Percentiles rank a stretch among this genome's conserved stretches.
phyloP scores from a whole-genome alignment of 2,329 filamentous ascomycete genomes.

The Alternaria longipes region DNA sequence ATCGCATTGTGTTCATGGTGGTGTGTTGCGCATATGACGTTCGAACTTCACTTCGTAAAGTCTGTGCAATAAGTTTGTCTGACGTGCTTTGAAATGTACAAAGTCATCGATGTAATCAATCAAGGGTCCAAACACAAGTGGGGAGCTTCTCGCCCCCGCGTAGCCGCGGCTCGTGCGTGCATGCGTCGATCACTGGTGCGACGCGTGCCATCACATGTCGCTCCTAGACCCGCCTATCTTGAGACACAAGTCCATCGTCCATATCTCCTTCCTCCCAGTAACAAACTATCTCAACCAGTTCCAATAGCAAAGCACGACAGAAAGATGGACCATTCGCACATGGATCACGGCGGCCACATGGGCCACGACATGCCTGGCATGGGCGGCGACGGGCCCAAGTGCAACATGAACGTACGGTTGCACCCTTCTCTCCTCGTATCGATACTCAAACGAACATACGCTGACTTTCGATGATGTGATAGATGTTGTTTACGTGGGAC shows the following conservation, averaged over 20 bases:
- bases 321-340: slow-evolving; percentile 53
- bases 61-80: neutral
- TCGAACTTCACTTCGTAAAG: neutral
- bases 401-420: slow-evolving; percentile 85
- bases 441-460: neutral
- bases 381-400: slow-evolving; percentile 64
- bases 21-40: neutral
- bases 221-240: slow-evolving; percentile 4
- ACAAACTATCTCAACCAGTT: neutral
- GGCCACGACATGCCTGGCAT: slow-evolving; percentile 65
- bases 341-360: slow-evolving; percentile 56
- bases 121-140: slow-evolving; percentile 10
- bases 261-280: neutral
- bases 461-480: neutral
- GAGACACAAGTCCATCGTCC: slow-evolving; percentile 12
- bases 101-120: slow-evolving; percentile 9
- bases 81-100: slow-evolving; percentile 2
- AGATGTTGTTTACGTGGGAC: slow-evolving; percentile 99
- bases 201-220: slow-evolving; percentile 21
- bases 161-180: slow-evolving; percentile 27
- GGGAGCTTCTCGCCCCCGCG: slow-evolving; percentile 19
- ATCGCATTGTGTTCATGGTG: slow-evolving; percentile 28
- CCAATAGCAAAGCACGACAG: slow-evolving; percentile 15
- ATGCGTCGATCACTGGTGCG: slow-evolving; percentile 31
- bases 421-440: slow-evolving; percentile 3